Evolutionary conservation across 805 yeast species (phyloP), one percentile per base, ranked within the genome.

Genomic region (Metschnikowia peoriensis): DNA sequence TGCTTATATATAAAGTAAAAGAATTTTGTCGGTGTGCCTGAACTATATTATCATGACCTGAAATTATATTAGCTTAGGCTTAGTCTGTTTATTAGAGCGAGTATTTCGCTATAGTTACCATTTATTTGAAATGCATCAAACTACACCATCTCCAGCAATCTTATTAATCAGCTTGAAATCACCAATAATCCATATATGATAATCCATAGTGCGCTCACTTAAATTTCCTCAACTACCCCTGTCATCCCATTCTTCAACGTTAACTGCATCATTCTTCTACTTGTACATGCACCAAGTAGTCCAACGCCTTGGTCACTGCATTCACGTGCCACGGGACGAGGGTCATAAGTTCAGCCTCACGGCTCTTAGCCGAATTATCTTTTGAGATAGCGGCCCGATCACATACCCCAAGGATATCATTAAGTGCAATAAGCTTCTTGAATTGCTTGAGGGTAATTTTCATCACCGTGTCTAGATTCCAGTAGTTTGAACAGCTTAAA

Each of bases 261-360:
- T 29, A 29, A 29, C 34, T 27, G 17, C 35, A 8, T 29, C 29
- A 43, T 12, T 47, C 57, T 16, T 55, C 63, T 4, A 85, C 85
- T 38, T 72, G 70, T 4, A 86, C 66, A 64, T 87, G 90, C 1
- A 82, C 80, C 51, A 88, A 66, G 46, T 77, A 78, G 46, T 77
- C 81, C 61, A 88, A 66, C 57, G 82, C 73, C 59, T 83, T 86
- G 32, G 80, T 75, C 10, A 88, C 94, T 0, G 90, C 84, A 12
- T 80, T 67, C 27, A 88, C 77, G 65, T 88, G 93, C 86, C 91
- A 85, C 28, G 96, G 96, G 2, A 83, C 72, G 38, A 84, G 67
- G 0, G 80, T 42, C 8, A 52, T 48, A 14, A 58, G 53, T 27
- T 38, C 56, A 40, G 11, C 47, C 34, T 39, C 44, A 42, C 22